A percentile compares a stretch with the other conserved stretches of the same genome.
Evolutionary conservation across 345 rosid genomes (phyloP).

Genomic region (Eucalyptus cloeziana): DNA sequence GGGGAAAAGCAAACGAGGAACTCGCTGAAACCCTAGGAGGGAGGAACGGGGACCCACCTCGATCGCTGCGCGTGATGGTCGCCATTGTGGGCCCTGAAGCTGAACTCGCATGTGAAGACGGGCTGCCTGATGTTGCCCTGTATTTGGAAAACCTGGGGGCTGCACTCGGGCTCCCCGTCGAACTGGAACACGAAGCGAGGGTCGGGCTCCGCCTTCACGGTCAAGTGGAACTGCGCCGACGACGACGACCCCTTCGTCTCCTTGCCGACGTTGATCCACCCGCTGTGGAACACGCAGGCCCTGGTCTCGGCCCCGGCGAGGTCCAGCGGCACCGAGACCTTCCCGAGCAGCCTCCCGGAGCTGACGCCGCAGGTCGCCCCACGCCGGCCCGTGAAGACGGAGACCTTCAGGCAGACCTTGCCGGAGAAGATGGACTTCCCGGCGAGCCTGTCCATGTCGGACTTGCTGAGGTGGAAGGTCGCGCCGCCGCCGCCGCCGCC

Average conservation of each 20-base stretch:
- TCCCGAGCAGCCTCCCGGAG: conserved; percentile 65
- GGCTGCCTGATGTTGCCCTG: conserved; percentile 82
- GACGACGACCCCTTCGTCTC: conserved; percentile 26
- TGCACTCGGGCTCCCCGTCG: conserved; percentile 94
- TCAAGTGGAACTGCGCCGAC: conserved; percentile 56
- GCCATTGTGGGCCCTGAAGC: conserved; percentile 43
- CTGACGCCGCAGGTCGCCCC: conserved; percentile 66
- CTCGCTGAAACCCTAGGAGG: background rate
- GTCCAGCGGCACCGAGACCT: conserved; percentile 67
- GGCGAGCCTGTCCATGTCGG: conserved; percentile 46
- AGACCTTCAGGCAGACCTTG: conserved; percentile 37
- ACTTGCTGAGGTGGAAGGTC: conserved; percentile 61
- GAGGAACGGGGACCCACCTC: conserved; percentile 29
- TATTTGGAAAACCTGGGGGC: conserved; percentile 89
- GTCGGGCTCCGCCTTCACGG: conserved; percentile 80
- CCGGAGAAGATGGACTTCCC: conserved; percentile 54
- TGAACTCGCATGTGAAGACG: conserved; percentile 92
- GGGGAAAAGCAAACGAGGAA: background rate
- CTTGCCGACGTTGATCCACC: conserved; percentile 70
- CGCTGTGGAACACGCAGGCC: conserved; percentile 51
- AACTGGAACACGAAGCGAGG: conserved; percentile 96
- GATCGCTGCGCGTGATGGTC: conserved; percentile 52
- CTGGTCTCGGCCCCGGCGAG: conserved; percentile 44
- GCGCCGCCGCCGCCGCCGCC: conserved; percentile 35
- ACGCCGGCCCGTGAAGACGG: conserved; percentile 60